Percentiles rank a stretch among this genome's conserved stretches.
Conservation (phyloP, 2,329 filamentous ascomycete genomes). For the Neonectria sp. region DNA sequence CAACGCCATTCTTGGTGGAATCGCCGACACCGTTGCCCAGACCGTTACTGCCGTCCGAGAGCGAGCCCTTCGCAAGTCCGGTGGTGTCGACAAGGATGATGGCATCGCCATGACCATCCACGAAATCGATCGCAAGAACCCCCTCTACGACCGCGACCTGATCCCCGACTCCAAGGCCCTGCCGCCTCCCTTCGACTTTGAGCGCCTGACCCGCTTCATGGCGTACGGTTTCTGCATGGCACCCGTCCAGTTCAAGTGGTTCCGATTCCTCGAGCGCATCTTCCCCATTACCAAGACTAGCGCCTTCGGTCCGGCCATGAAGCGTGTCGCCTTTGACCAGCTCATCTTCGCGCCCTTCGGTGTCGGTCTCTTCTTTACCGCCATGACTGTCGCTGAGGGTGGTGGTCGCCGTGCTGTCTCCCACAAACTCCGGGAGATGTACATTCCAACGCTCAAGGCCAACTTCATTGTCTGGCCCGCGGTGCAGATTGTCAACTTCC, state of each 20-base stretch:
- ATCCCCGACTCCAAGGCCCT: constrained; percentile 74
- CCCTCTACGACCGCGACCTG: constrained; percentile 75
- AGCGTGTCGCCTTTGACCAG: constrained; percentile 94
- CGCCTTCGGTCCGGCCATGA: constrained; percentile 83
- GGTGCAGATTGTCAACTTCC: constrained; percentile 97
- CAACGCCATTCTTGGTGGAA: constrained; percentile 94
- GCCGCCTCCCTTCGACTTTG: constrained; percentile 94
- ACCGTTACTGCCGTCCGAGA: constrained; percentile 87
- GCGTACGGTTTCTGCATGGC: constrained; percentile 98
- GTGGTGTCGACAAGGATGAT: constrained; percentile 73
- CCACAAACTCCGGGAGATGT: constrained; percentile 93
- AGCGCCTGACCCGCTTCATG: constrained; percentile 95
- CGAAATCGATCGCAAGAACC: constrained; percentile 87
- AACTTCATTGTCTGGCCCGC: constrained; percentile 97
- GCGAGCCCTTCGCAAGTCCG: constrained; percentile 74
- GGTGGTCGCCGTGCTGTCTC: constrained; percentile 85
- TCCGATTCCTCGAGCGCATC: constrained; percentile 83
- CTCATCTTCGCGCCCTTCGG: constrained; percentile 92
- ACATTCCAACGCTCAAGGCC: constrained; percentile 92
- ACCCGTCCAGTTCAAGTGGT: constrained; percentile 96
- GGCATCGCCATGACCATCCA: constrained; percentile 88
- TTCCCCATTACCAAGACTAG: constrained; percentile 89
- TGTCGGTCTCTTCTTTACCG: constrained; percentile 91
- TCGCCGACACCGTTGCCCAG: constrained; percentile 97
- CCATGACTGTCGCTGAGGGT: constrained; percentile 96